Conservation (phyloP, 495 filamentous ascomycete genomes). For the Penicillium antarcticum region DNA sequence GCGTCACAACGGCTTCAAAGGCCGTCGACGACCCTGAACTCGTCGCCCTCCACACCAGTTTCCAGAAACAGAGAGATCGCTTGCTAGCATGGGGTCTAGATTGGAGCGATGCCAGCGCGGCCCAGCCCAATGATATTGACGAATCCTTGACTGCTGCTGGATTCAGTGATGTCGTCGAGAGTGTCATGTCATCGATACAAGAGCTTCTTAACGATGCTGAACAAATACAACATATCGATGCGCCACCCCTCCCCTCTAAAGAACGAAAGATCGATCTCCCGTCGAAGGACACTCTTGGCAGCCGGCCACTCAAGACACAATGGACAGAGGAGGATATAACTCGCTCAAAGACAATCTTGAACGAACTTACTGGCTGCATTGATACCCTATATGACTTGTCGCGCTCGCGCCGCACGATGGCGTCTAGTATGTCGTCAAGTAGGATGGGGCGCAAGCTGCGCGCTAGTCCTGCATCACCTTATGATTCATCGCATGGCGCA, state of each 20-base stretch:
- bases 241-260: conserved; percentile 38
- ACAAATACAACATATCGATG: conserved; percentile 60
- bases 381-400: conserved; percentile 89
- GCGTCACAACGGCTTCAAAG: conserved; percentile 68
- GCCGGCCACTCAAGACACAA: conserved; percentile 35
- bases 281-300: conserved; percentile 34
- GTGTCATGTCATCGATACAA: conserved; percentile 86
- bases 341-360: conserved; percentile 58
- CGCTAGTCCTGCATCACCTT: conserved; percentile 23
- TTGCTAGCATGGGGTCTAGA: conserved; percentile 86
- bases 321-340: conserved; percentile 51
- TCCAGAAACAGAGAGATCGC: conserved; percentile 56
- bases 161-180: conserved; percentile 80
- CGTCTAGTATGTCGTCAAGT: conserved; percentile 36
- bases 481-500: conserved; percentile 24
- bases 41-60: conserved; percentile 52
- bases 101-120: conserved; percentile 73
- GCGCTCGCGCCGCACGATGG: conserved; percentile 57
- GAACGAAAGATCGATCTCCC: conserved; percentile 32
- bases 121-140: conserved; percentile 75
- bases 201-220: conserved; percentile 84
- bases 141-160: conserved; percentile 80
- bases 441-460: conserved; percentile 27
- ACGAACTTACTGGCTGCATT: conserved; percentile 78
- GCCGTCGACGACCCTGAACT: conserved; percentile 53